A percentile compares a stretch with the other conserved stretches of the same genome.
Evolutionary conservation across 441 rosid species (phyloP).

Genomic region (Erodium moschatum): DNA sequence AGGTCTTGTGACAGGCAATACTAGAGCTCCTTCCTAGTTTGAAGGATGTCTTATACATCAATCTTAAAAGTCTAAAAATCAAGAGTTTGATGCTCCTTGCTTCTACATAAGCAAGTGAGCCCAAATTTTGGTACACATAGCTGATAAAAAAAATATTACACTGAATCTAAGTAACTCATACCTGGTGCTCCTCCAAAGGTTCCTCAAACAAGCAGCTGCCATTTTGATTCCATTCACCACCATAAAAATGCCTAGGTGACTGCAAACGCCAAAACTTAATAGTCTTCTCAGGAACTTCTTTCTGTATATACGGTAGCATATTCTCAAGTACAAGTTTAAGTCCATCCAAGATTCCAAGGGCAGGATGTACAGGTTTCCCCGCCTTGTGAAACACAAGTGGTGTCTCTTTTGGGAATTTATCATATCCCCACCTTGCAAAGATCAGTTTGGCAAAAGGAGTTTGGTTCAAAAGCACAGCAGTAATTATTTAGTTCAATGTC

Average conservation of each 20-base stretch:
- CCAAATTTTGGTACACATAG: too few relatives aligned
- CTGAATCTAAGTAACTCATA: too few relatives aligned
- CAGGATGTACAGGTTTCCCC: constrained; percentile 63
- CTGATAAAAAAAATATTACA: too few relatives aligned
- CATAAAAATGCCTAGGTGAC: constrained; percentile 66
- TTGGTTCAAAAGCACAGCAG: constrained; percentile 1
- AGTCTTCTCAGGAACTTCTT: constrained; percentile 44
- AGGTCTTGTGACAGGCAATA: too few relatives aligned
- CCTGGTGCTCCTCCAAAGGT: constrained; percentile 65
- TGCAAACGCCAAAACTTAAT: constrained; percentile 88
- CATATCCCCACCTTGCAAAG: constrained; percentile 69
- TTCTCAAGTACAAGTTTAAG: constrained; percentile 61
- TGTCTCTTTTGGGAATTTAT: constrained; percentile 75
- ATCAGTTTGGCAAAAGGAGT: constrained; percentile 4
- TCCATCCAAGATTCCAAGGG: constrained; percentile 59
- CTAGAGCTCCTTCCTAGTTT: too few relatives aligned
- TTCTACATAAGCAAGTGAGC: too few relatives aligned
- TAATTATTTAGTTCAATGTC: too few relatives aligned
- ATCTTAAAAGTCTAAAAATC: too few relatives aligned
- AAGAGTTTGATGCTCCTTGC: too few relatives aligned
- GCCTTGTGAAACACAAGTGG: constrained; percentile 70
- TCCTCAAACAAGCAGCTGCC: constrained; percentile 60
- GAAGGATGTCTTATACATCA: too few relatives aligned
- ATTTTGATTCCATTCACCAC: constrained; percentile 66
- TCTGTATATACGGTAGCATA: constrained; percentile 58